Evolutionary conservation across 768 basidiomycete species (phyloP).

Genomic region (Coprinopsis strossmayeri): DNA sequence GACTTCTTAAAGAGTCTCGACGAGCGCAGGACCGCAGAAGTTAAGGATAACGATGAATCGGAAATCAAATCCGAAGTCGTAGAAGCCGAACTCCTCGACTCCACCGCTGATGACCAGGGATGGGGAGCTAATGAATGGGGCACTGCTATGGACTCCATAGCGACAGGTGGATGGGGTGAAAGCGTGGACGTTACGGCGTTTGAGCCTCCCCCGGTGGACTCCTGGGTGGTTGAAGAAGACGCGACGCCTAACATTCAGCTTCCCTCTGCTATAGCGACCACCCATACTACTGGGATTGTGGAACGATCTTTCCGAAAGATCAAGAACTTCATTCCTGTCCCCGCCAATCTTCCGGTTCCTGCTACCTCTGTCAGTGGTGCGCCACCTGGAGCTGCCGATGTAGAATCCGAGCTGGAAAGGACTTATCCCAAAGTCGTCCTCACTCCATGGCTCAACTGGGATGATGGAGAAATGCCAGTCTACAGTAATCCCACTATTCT

Average conservation of each 20-base stretch:
- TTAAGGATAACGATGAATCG: background rate
- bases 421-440: constrained; percentile 31
- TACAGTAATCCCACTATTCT: constrained; percentile 31
- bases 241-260: constrained; percentile 16
- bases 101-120: constrained; percentile 2
- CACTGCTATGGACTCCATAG: too few species aligned
- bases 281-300: constrained; percentile 59
- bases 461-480: constrained; percentile 28
- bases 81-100: background rate
- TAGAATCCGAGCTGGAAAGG: constrained; percentile 32
- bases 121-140: constrained; percentile 1
- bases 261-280: constrained; percentile 57
- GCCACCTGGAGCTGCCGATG: constrained; percentile 20
- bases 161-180: background rate
- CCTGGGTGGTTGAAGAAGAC: background rate
- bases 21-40: background rate
- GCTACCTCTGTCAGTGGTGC: constrained; percentile 16
- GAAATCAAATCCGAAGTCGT: background rate
- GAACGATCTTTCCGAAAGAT: constrained; percentile 61
- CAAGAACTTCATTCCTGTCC: constrained; percentile 36
- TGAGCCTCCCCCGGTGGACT: constrained; percentile 2
- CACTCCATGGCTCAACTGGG: constrained; percentile 37
- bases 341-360: constrained; percentile 19
- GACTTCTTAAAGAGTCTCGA: background rate
- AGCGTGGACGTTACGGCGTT: too few species aligned